Evolutionary conservation across 345 rosid genomes (phyloP), one percentile per base, ranked within the genome.

Genomic region (Mercurialis annua): DNA sequence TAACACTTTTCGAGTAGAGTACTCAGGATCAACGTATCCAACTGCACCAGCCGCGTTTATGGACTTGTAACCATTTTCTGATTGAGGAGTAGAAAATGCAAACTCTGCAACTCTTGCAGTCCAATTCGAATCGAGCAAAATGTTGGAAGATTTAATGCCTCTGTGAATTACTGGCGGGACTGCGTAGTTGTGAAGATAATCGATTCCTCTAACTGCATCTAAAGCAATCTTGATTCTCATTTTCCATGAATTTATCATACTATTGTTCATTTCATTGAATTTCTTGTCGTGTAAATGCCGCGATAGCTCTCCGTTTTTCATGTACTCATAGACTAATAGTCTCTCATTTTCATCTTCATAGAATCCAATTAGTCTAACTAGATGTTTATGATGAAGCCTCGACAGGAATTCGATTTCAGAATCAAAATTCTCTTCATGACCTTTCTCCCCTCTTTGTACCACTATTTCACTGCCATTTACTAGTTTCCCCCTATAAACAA

Each of bases 21-120:
- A 90, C 68, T 92, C 96, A 0, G 97, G 98, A 77, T 88, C 98
- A 10, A 88, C 84, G 78, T 90, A 90, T 8, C 97, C 97, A 5
- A 92, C 86, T 1, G 93, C 88, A 36, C 97, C 97, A 0, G 86
- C 91, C 1, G 88, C 96, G 69, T 84, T 86, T 38, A 69, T 69
- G 6, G 88, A 84, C 67, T 70, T 76, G 20, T 71, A 47, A 4
- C 83, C 82, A 0, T 73, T 6, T n/a, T 63, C 80, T 4, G 73
- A 40, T 30, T 81, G 89, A 0, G 89, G 84, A 48, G 86, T 86
- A 85, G 97, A 88, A 10, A 92, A 76, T 48, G 92, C 96, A 27
- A 92, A 88, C 80, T 90, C 94, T 5, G 93, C 90, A 27, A 92
- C 93, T 47, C 87, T 79, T 1, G 96, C 96, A 0, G 81, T 81